Evolutionary conservation across 2,329 filamentous ascomycete species (phyloP), one percentile per base, ranked within the genome.

Genomic region (Trichoderma afroharzianum): DNA sequence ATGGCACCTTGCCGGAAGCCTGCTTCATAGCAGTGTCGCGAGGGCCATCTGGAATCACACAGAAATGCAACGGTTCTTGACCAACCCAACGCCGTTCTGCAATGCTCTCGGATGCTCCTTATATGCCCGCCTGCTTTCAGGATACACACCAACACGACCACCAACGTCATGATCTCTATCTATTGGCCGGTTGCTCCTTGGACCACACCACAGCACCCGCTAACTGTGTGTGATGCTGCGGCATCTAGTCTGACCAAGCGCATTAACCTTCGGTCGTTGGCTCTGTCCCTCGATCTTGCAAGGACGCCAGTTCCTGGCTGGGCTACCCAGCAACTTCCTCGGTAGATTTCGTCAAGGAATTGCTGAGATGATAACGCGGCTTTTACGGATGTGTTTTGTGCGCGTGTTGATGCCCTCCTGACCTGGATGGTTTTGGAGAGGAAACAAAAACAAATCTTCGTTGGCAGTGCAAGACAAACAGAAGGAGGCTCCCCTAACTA

Each of bases 341-440:
- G 75, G 50, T 39, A 47, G 47, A 26, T 72, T 74, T 70, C 75
- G 75, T 76, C 75, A 78, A 82, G 86, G 88, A 78, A 77, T 76
- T 68, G 70, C 74, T 75, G 84, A 87, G 88, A 90, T 79, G 87
- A 88, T 62, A 88, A 85, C 84, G 89, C 93, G 93, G 89, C 90
- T 97, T 98, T 98, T 97, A 87, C 86, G 87, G 93, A 97, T 91
- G 93, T 95, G 83, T 89, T 97, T 98, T 97, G 93, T 92, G 88
- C 93, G 93, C 87, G 90, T 86, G 84, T 78, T 79, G 83, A 85
- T 82, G 90, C 92, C 91, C 90, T 91, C 88, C 88, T 82, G 80
- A 79, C 76, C 69, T 76, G 68, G 76, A 77, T 77, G 39, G 74
- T 76, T 79, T 78, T 78, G 89, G 89, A 90, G 92, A 91, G 92